Base-by-base conservation (phyloP, 306 rosid genomes). In the Vachellia collinsii region DNA sequence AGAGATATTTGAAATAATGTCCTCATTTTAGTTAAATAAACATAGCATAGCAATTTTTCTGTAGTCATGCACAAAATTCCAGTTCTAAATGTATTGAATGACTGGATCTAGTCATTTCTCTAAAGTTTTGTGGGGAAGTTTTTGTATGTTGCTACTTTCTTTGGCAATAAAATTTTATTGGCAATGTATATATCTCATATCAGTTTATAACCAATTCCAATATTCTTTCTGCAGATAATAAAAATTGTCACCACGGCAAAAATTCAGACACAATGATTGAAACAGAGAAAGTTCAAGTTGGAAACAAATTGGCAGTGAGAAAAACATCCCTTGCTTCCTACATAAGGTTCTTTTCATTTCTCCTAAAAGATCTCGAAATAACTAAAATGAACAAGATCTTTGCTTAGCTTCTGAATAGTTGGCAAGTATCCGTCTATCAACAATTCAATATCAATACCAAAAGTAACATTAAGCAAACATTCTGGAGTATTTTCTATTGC, bases 141-240 rank as follows among this genome's bases (percentile, higher is more conserved):
- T 20, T 56, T 20, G 13, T 56, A 20, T 56, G 13, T 4, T 9
- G 4, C 63, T n/a, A 20, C 63, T 56, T 56, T 56, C 34, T 56
- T 56, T 56, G 29, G 63, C 25, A 8, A 8, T 19, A 8, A 54
- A 19, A 19, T 54, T 54, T 54, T n/a, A 56, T 56, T n/a, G 63
- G 2, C 34, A 56, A 20, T n/a, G 34, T 3, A 56, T 17, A n/a
- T n/a, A 7, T 42, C 47, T 19, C 54, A 38, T 13, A 59, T 14
- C 62, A 75, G 46, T 56, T 36, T 54, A 65, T 54, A 14, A 75
- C 72, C 51, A 54, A 56, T 25, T 85, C 59, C 46, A 50, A 23
- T 41, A 11, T 37, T 37, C 25, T 14, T 29, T 17, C 43, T 8
- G 67, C 39, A 59, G 47, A 23, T 13, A 16, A 13, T n/a, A 29